Percentiles rank a stretch among this genome's conserved stretches.
Evolutionary conservation across 2,329 filamentous ascomycete genomes (phyloP).

Genomic region (Fusarium veterinarium): DNA sequence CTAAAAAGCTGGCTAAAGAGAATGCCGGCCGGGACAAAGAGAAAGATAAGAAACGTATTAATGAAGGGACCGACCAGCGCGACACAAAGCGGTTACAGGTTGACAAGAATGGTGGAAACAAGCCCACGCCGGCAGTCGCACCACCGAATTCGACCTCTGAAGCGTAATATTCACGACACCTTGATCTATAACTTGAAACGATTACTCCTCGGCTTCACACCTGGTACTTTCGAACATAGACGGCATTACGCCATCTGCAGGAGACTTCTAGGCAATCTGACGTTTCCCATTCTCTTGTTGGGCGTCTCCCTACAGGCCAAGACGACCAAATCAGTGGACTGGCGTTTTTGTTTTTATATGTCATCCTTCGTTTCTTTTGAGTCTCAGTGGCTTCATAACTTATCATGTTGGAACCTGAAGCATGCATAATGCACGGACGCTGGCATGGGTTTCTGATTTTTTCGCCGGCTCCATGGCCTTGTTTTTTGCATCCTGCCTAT

Average conservation of each 20-base stretch:
- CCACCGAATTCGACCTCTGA: constrained; percentile 21
- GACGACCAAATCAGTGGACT: neutral
- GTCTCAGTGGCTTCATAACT: neutral
- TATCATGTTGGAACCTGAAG: neutral
- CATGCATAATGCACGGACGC: neutral
- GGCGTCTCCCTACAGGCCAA: neutral
- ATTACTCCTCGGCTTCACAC: neutral
- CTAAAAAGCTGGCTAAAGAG: constrained; percentile 59
- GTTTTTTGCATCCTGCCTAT: constrained; percentile 9
- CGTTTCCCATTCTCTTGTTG: constrained; percentile 6
- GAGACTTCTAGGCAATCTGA: constrained; percentile 6
- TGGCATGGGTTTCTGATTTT: constrained; percentile 9
- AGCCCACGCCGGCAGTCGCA: constrained; percentile 7
- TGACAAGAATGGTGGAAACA: constrained; percentile 41
- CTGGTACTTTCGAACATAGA: neutral
- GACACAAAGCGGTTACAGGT: constrained; percentile 52
- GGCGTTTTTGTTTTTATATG: constrained; percentile 26
- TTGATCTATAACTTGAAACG: neutral
- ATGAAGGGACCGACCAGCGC: constrained; percentile 47
- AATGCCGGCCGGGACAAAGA: constrained; percentile 46
- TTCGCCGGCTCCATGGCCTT: constrained; percentile 15
- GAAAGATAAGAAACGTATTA: constrained; percentile 55
- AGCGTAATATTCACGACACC: constrained; percentile 2
- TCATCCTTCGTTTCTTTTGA: neutral
- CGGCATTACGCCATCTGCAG: constrained; percentile 5